phyloP scores from a whole-genome alignment of 2,329 filamentous ascomycete species.

The Dendryphion nanum region DNA sequence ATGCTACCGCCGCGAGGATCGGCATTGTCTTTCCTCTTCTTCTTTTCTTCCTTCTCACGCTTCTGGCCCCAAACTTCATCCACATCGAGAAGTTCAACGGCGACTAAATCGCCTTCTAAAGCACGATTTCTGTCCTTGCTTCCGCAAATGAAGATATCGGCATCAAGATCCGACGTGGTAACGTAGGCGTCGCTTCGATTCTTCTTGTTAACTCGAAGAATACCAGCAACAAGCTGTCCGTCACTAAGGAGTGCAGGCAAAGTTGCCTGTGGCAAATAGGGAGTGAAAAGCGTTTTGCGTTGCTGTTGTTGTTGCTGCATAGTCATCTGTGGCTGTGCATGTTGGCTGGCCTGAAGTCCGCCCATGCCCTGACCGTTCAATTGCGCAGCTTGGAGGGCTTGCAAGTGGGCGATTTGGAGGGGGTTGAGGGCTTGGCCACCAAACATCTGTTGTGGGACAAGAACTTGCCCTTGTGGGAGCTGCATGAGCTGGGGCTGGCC shows the following conservation, averaged over 20 bases:
- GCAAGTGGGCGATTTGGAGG: conserved; percentile 84
- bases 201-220: conserved; percentile 98
- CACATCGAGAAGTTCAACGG: conserved; percentile 92
- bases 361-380: conserved; percentile 71
- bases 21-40: conserved; percentile 98
- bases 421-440: conserved; percentile 82
- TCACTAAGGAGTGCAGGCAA: conserved; percentile 86
- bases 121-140: conserved; percentile 98
- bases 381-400: conserved; percentile 86
- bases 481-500: conserved; percentile 85
- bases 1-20: conserved; percentile 81
- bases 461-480: conserved; percentile 77
- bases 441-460: conserved; percentile 81
- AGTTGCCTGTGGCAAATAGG: conserved; percentile 92
- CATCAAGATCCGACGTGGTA: conserved; percentile 89
- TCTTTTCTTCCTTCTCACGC: conserved; percentile 99
- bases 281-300: conserved; percentile 97
- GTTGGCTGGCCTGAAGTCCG: conserved; percentile 67
- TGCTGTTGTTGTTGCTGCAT: conserved; percentile 79
- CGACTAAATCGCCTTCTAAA: conserved; percentile 91
- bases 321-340: conserved; percentile 63
- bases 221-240: conserved; percentile 92
- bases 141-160: conserved; percentile 98
- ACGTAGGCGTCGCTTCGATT: conserved; percentile 98
- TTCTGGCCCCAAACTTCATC: conserved; percentile 99